Evolutionary conservation across 1,284 basidiomycete genomes (phyloP), one percentile per base, ranked within the genome.

Genomic region (Trichosporon sp.): DNA sequence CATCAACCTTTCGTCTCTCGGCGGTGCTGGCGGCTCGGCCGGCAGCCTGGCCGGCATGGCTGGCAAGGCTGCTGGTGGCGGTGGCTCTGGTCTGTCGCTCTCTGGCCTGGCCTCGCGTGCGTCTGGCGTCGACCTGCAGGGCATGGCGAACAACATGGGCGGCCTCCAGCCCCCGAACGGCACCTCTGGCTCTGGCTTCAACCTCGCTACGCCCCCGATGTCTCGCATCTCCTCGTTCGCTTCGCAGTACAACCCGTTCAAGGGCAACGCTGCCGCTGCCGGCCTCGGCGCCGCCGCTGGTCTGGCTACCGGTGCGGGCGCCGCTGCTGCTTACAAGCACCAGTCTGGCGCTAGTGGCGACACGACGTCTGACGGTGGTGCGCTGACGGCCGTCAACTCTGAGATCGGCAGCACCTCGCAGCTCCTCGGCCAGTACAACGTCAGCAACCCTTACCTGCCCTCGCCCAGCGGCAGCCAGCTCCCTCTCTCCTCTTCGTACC

Each of bases 11-110:
- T 64, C 63, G 15, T 60, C 56, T n/a, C 56, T 60, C 29, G 56
- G 56, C 13, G 63, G 63, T 31, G 63, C 63, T 5, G 63, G 63
- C 42, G 42, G 42, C 63, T 44, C 38, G 3, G 63, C 27, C 35
- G 15, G 29, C 56, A 65, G 53, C 56, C 56, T 65, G 13, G 53
- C 58, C 23, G 67, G 42, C 21, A 27, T 68, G 38, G 64, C 53
- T 2, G 47, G 47, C 32, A 64, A 64, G 32, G 44, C 60, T 8
- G 65, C 56, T 18, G 38, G 58, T 11, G 42, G 35, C n/a, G 27
- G 27, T 18, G 29, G 44, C 21, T 47, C 60, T 67, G 66, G 38
- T 23, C 32, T 63, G 27, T 47, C 44, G 27, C 25, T 47, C n/a
- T 47, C 25, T 64, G 42, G 38, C n/a, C 38, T 64, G 18, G 27